These are phyloP conservation scores for Quercus phellos DNA, from an alignment of 331 rosid genomes.

Conservation along the genomic window DNA sequence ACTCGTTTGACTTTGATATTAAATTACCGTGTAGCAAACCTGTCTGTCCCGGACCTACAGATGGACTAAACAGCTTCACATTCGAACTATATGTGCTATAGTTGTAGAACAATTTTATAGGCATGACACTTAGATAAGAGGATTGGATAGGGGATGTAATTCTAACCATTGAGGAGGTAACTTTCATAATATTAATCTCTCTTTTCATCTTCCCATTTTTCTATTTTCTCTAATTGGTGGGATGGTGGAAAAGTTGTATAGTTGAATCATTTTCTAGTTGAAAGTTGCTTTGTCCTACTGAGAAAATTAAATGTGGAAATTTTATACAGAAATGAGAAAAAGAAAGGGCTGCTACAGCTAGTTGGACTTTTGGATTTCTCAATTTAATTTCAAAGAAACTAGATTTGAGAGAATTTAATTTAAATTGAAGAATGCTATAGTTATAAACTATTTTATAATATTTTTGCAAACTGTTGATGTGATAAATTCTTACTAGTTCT, in stretches of 20 bases:
- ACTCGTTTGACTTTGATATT: too few relatives aligned
- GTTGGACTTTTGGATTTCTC: background rate
- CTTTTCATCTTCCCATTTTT: constrained; percentile 2
- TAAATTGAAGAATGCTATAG: background rate
- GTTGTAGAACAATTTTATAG: background rate
- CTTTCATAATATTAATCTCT: background rate
- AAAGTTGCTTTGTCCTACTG: background rate
- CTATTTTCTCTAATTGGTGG: constrained; percentile 1
- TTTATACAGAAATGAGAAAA: background rate
- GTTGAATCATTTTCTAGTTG: background rate
- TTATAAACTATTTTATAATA: too few relatives aligned
- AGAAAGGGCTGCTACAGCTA: background rate
- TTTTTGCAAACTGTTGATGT: too few relatives aligned
- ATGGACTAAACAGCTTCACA: too few relatives aligned
- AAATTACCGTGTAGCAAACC: too few relatives aligned
- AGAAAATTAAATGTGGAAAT: background rate
- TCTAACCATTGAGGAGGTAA: too few relatives aligned
- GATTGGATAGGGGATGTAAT: too few relatives aligned
- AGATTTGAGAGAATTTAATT: background rate
- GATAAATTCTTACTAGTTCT: too few relatives aligned
- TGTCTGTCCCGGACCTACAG: too few relatives aligned
- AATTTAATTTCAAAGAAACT: background rate
- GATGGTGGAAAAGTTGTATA: constrained; percentile 2
- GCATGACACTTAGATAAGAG: background rate
- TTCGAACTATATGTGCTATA: too few relatives aligned